Evolutionary conservation across 768 basidiomycete genomes (phyloP), one percentile per base, ranked within the genome.

Genomic region (Suillus discolor): DNA sequence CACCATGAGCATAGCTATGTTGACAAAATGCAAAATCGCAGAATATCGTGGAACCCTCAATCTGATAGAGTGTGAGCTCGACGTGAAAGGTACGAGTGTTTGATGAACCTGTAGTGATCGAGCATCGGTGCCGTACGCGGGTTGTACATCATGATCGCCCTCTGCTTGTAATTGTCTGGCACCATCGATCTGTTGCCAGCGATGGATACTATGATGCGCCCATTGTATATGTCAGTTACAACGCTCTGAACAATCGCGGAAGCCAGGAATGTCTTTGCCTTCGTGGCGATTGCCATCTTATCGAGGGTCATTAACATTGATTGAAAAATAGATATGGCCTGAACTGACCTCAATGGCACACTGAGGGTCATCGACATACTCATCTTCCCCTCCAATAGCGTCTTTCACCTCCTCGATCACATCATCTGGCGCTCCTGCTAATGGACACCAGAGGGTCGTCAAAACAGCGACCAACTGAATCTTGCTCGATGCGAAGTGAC

Each of bases 271-370:
- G 84, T 81, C 75, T 97, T 98, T 5, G 94, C 85, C 62, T 88
- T 81, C 0, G 94, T 95, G 9, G 90, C 86, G 70, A 99, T 93
- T 3, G 95, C 94, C 85, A 97, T 89, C 92, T 96, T 72, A 2
- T 47, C 11, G 25, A 60, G 6, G 31, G 20, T 67, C 53, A 54
- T 28, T 13, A 8, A 51, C 38, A 55, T 34, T 23, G 39, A 54
- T 18, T 8, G 36, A 28, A 15, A 36, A 67, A n/a, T 31, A 44
- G 51, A 36, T 53, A 59, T 9, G 51, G 11, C 54, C 66, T 36
- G 49, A 23, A 80, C 87, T 54, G 60, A 94, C 93, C 86, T 97
- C 96, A 5, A 97, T 83, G 2, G 94, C 93, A 73, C 90, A 95
- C 73, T 92, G 87, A 18, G 89, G 85, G 67, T 88, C 88, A 62